Conservation (phyloP, 768 basidiomycete species). For the Boletus reticuloceps region DNA sequence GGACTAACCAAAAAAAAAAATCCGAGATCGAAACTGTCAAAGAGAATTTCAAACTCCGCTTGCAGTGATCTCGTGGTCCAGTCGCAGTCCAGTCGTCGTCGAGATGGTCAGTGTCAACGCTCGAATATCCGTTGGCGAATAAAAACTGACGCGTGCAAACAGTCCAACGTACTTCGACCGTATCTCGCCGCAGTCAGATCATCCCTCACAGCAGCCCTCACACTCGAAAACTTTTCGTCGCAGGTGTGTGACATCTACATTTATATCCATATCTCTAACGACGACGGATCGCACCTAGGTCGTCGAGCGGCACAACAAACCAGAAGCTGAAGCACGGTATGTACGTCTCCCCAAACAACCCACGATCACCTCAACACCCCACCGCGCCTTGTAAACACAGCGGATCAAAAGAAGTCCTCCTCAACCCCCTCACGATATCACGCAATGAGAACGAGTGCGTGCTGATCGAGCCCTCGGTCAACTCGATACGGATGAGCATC, state of each 20-base stretch:
- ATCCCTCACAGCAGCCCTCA: slow-evolving; percentile 95
- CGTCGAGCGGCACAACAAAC: slow-evolving; percentile 96
- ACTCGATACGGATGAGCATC: slow-evolving; percentile 95
- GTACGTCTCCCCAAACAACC: slow-evolving; percentile 11
- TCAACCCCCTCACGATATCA: slow-evolving; percentile 91
- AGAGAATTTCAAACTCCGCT: slow-evolving; percentile 46
- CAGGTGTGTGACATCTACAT: slow-evolving; percentile 40
- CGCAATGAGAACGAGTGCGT: slow-evolving; percentile 98
- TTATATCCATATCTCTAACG: slow-evolving; percentile 3
- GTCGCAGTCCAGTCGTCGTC: slow-evolving; percentile 3
- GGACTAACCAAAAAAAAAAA: slow-evolving; percentile 1
- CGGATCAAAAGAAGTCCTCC: slow-evolving; percentile 88
- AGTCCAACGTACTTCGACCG: slow-evolving; percentile 95
- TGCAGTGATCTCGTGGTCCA: neutral
- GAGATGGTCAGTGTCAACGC: neutral
- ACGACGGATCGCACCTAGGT: slow-evolving; percentile 48
- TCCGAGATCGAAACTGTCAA: neutral
- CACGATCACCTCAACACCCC: neutral
- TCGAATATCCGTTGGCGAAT: neutral
- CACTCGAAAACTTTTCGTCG: slow-evolving; percentile 96
- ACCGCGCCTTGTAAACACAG: slow-evolving; percentile 38
- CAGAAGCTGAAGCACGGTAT: slow-evolving; percentile 89
- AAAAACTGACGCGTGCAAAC: slow-evolving; percentile 9
- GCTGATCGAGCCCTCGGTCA: slow-evolving; percentile 94
- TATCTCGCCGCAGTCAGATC: slow-evolving; percentile 96